Evolutionary conservation across 148 eudicot genomes (phyloP).

Genomic region (Beta vulgaris): DNA sequence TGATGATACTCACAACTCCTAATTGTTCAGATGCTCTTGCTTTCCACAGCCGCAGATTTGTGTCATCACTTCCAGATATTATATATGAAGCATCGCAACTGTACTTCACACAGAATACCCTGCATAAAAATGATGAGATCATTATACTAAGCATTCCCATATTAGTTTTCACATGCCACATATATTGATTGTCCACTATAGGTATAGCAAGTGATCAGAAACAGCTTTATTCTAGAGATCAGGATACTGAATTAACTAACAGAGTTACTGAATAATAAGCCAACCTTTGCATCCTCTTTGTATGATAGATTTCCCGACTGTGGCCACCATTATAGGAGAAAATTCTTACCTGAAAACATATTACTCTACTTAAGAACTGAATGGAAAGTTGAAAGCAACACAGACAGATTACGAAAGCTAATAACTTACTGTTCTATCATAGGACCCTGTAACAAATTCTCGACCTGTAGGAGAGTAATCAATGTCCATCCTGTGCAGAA

Average conservation of each 20-base stretch:
- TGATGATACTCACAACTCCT: constrained; percentile 74
- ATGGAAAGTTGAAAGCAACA: neutral
- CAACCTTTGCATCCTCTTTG: constrained; percentile 99
- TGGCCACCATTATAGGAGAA: constrained; percentile 88
- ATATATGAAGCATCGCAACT: constrained; percentile 80
- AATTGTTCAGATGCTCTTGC: constrained; percentile 95
- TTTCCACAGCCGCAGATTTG: constrained; percentile 95
- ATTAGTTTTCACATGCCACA: neutral
- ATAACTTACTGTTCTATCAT: constrained; percentile 84
- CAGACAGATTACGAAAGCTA: neutral
- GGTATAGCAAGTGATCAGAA: too few species aligned
- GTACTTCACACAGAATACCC: constrained; percentile 77
- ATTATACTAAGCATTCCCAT: neutral
- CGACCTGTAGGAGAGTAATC: constrained; percentile 99
- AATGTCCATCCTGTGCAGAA: constrained; percentile 76
- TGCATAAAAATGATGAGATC: constrained; percentile 13
- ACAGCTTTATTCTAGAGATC: neutral
- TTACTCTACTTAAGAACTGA: constrained; percentile 8
- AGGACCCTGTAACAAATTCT: constrained; percentile 97
- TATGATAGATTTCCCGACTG: constrained; percentile 94
- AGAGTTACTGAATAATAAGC: neutral
- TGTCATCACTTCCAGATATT: constrained; percentile 94
- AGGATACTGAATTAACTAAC: neutral
- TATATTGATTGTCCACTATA: neutral
- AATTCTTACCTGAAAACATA: constrained; percentile 64